Base-by-base conservation (phyloP, 164 flowering plant genomes). In the Sedum album region DNA sequence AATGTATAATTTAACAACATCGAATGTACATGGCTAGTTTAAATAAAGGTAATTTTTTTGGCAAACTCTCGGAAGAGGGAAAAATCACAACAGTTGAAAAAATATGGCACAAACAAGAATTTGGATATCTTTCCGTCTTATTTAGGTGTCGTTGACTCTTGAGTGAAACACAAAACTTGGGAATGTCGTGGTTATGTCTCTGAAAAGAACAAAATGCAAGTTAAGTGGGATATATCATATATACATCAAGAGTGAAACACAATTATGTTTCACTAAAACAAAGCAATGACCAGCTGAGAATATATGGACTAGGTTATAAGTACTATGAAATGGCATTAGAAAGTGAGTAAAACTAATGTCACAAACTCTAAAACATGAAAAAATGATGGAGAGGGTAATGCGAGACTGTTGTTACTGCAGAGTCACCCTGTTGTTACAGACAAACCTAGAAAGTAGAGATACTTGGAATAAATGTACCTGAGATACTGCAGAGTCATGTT, bases 401-500 rank as follows among this genome's bases (percentile, higher is more conserved):
- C n/a, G n/a, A n/a, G n/a, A n/a, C n/a, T n/a, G n/a, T n/a, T n/a
- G n/a, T n/a, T n/a, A n/a, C n/a, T n/a, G n/a, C n/a, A n/a, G n/a
- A 44, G 17, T 3, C 20, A 28, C n/a, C 25, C n/a, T n/a, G n/a
- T 11, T 13, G 26, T 23, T 17, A 28, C 9, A 14, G 3, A 13
- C 31, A 28, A 30, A 26, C 2, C 0, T 21, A n/a, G 26, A 51
- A n/a, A 51, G 28, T 23, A 51, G 57, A 51, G 1, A 46, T 15
- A 9, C 25, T 51, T n/a, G 5, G 4, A 20, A 26, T 18, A 28
- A 20, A 79, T 79, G 73, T 74, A 89, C 95, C 86, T 87, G 85
- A 91, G 93, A 75, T 91, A 91, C 73, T 84, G 96, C 36, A 91
- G 89, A 73, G 95, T 91, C 96, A 91, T 91, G 74, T 89, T 91